Conservation (phyloP, 139 green algal genomes). For the Chlorokybus atmophyticus region DNA sequence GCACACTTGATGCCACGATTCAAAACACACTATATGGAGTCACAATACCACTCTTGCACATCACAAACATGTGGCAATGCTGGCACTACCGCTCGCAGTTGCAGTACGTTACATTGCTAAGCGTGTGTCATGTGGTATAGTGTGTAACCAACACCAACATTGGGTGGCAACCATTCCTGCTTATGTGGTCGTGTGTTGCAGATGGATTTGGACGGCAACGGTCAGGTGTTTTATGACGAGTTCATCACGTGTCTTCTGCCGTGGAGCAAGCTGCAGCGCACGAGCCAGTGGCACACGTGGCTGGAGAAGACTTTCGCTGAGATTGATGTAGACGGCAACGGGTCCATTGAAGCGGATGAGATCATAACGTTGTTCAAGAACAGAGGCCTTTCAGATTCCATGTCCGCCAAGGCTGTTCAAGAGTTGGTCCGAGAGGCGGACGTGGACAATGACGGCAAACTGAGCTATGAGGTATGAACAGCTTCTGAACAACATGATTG, state of each 20-base stretch:
- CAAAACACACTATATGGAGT: too few species aligned
- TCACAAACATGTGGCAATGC: too few species aligned
- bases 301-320: constrained; percentile 5
- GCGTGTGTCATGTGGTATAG: background rate
- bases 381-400: too few species aligned
- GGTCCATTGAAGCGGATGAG: background rate
- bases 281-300: background rate
- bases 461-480: too few species aligned
- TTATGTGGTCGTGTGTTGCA: background rate
- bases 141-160: background rate
- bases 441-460: too few species aligned
- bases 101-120: background rate
- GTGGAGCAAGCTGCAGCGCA: background rate
- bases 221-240: background rate
- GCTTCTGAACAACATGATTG: too few species aligned
- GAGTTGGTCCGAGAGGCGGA: too few species aligned
- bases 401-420: too few species aligned
- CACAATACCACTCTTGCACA: too few species aligned
- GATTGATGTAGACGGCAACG: constrained; percentile 4
- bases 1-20: too few species aligned
- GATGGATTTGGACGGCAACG: background rate
- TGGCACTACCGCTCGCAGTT: too few species aligned
- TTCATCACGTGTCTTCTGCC: background rate
- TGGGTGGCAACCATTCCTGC: background rate
- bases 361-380: background rate